Evolutionary conservation across 306 rosid genomes (phyloP), one percentile per base, ranked within the genome.

Genomic region (Rosa lucieae): DNA sequence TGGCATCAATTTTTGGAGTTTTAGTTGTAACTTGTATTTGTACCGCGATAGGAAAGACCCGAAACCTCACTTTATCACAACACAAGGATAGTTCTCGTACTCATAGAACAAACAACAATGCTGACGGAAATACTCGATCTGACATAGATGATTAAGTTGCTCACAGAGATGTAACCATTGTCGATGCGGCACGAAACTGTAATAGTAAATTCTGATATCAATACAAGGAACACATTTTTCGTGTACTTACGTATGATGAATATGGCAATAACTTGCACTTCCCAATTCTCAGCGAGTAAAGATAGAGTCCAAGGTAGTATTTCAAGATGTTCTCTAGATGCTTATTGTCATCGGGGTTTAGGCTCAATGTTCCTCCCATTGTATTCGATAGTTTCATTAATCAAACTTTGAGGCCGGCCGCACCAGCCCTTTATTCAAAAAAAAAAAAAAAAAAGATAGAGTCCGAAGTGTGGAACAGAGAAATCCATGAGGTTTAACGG

Each of bases 21-120:
- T 63, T 88, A 51, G 46, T 87, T 71, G 10, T 90, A 84, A 85
- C 85, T 62, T 90, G 77, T 80, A 72, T 84, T 73, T 82, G 86
- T 65, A 77, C 80, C 47, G 72, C 81, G 80, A 51, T 86, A 49
- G 83, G 86, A 70, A 89, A 85, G 81, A 85, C 85, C 61, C 48
- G 17, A 70, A 11, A 67, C 71, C 56, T 70, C 77, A 73, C 43
- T 3, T 59, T 76, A 62, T 72, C 83, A 74, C 81, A 72, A 37
- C 76, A 84, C 71, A 81, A 78, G 53, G 74, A 72, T 53, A 58
- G 58, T 52, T 53, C 84, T 20, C 74, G 37, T 32, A 40, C 79
- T 72, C 78, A 43, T 74, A 75, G 78, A 71, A 85, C 79, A 72
- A 51, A 61, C 20, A 62, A 53, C 68, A 61, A 32, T 40, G 43